phyloP scores from a whole-genome alignment of 1,284 basidiomycete genomes.

The Xerocomus nothofagi region DNA sequence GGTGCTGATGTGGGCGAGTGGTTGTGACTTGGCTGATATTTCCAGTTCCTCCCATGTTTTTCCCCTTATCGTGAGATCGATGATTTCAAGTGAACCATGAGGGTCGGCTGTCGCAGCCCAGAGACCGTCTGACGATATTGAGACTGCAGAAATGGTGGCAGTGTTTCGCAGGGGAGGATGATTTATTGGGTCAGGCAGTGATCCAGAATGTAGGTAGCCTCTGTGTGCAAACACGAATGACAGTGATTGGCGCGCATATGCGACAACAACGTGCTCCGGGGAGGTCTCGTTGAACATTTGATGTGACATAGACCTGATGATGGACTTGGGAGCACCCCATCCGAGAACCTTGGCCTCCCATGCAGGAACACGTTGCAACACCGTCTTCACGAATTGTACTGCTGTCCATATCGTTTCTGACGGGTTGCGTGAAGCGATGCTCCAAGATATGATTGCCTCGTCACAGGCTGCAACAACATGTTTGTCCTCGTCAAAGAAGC shows the following conservation, averaged over 20 bases:
- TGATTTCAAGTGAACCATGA: constrained; percentile 14
- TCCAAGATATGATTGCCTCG: constrained; percentile 14
- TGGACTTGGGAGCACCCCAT: constrained; percentile 8
- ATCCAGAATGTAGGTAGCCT: not conserved
- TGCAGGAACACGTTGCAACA: not conserved
- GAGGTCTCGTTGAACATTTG: not conserved
- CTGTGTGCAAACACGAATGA: constrained; percentile 6
- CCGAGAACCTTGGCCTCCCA: constrained; percentile 13
- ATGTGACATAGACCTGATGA: not conserved
- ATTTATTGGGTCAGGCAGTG: not conserved
- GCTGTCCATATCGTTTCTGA: constrained; percentile 10
- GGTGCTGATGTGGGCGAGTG: not conserved
- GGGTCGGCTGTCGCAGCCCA: constrained; percentile 11
- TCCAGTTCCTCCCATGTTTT: constrained; percentile 8
- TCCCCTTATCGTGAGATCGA: constrained; percentile 8
- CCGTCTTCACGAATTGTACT: not conserved
- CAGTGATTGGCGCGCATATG: constrained; percentile 5
- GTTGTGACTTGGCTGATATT: not conserved
- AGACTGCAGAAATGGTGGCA: not conserved
- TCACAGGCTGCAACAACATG: constrained; percentile 13
- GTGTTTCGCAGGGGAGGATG: not conserved
- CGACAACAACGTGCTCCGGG: not conserved
- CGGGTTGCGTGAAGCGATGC: constrained; percentile 5
- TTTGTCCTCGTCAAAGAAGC: constrained; percentile 19
- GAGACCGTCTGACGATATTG: constrained; percentile 20